Percentiles rank a stretch among this genome's conserved stretches.
phyloP scores from a whole-genome alignment of 2,329 filamentous ascomycete genomes.

The Exophiala viscosa region DNA sequence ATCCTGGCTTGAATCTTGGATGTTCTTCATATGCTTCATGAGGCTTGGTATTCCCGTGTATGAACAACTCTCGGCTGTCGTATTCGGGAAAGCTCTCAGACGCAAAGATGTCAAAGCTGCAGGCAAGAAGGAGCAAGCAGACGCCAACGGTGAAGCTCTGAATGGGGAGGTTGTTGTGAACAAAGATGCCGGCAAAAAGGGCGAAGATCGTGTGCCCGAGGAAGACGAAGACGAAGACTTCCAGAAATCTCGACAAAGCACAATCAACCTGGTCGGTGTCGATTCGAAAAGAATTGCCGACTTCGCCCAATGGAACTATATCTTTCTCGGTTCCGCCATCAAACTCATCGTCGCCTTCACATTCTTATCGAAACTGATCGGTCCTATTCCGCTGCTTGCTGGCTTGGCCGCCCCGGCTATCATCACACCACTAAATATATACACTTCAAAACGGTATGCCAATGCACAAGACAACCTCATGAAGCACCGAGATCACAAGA shows the following conservation, averaged over 20 bases:
- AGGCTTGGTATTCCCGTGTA: slow-evolving; percentile 64
- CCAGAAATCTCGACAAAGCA: slow-evolving; percentile 63
- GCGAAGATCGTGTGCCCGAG: slow-evolving; percentile 36
- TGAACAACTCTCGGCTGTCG: slow-evolving; percentile 65
- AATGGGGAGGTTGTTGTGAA: slow-evolving; percentile 31
- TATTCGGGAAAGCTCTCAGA: slow-evolving; percentile 73
- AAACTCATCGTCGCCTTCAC: slow-evolving; percentile 63
- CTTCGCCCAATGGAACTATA: slow-evolving; percentile 63
- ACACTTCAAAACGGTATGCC: slow-evolving; percentile 62
- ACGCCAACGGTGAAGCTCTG: slow-evolving; percentile 23
- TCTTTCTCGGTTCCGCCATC: slow-evolving; percentile 60
- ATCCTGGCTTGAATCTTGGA: slow-evolving; percentile 60
- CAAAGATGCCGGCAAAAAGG: slow-evolving; percentile 32
- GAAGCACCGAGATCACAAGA: slow-evolving; percentile 71
- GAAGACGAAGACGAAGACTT: slow-evolving; percentile 50
- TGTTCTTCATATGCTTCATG: slow-evolving; percentile 64
- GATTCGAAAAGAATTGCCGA: slow-evolving; percentile 67
- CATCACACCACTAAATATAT: slow-evolving; percentile 66
- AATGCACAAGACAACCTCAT: slow-evolving; percentile 66
- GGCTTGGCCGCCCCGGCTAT: slow-evolving; percentile 63
- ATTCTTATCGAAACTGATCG: slow-evolving; percentile 67
- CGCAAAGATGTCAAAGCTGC: slow-evolving; percentile 69
- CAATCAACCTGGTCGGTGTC: slow-evolving; percentile 75
- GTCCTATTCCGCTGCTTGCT: slow-evolving; percentile 64
- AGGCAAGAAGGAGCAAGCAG: slow-evolving; percentile 37